Evolutionary conservation across 192 early-diverging fungal genomes (phyloP).

Genomic region (Coemansia erecta): DNA sequence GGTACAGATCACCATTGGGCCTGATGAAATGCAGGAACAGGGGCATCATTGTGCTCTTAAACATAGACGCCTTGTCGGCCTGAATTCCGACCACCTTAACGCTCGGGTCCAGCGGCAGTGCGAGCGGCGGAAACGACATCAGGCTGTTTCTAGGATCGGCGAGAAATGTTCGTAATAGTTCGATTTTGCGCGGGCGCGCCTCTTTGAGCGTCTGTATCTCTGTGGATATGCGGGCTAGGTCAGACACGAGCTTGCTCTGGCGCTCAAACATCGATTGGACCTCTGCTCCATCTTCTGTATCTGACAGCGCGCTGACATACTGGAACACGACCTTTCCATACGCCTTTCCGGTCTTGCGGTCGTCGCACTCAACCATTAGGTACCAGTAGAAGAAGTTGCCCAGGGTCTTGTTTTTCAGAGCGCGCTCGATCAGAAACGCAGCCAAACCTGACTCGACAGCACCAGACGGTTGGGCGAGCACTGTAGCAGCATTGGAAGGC

Average conservation of each 20-base stretch:
- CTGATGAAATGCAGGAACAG: constrained; percentile 83
- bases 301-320: constrained; percentile 70
- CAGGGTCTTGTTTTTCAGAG: constrained; percentile 76
- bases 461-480: neutral
- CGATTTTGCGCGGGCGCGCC: constrained; percentile 84
- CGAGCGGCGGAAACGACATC: constrained; percentile 74
- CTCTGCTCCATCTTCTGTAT: constrained; percentile 55
- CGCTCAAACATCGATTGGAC: constrained; percentile 73
- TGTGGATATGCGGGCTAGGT: constrained; percentile 71
- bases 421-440: constrained; percentile 87
- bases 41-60: constrained; percentile 88
- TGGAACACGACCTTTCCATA: constrained; percentile 84
- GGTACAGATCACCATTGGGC: constrained; percentile 83
- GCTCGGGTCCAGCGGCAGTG: constrained; percentile 88
- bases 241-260: constrained; percentile 82
- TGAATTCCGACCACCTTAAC: constrained; percentile 85
- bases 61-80: constrained; percentile 77
- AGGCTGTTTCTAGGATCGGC: constrained; percentile 84
- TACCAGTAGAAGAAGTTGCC: constrained; percentile 98
- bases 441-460: constrained; percentile 64
- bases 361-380: constrained; percentile 94
- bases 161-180: constrained; percentile 71
- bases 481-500: neutral
- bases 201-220: constrained; percentile 78
- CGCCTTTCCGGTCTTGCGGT: constrained; percentile 77